Conservation (phyloP, 1,139 yeast species). For the Candida sp. region DNA sequence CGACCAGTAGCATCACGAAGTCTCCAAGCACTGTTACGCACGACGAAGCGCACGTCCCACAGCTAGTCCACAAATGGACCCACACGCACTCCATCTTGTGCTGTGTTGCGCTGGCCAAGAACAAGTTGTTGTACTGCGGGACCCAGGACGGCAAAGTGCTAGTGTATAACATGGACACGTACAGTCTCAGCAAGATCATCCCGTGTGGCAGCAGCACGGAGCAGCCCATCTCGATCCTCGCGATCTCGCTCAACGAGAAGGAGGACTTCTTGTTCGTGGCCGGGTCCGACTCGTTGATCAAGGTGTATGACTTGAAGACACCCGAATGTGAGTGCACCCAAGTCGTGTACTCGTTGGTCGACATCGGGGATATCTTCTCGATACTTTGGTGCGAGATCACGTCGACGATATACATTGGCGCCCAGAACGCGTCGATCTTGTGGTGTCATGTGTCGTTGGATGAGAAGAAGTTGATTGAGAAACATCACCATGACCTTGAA, state of each 20-base stretch:
- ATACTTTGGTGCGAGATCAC: conserved; percentile 67
- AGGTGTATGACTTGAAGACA: conserved; percentile 70
- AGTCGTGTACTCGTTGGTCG: conserved; percentile 81
- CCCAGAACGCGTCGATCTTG: conserved; percentile 89
- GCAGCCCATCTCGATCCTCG: conserved; percentile 76
- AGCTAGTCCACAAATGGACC: conserved; percentile 74
- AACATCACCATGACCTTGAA: conserved; percentile 19
- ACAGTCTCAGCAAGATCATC: conserved; percentile 49
- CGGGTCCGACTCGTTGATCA: conserved; percentile 88
- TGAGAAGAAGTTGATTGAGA: conserved; percentile 2
- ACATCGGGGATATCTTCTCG: conserved; percentile 94
- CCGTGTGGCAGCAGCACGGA: conserved; percentile 41
- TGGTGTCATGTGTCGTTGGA: conserved; percentile 55
- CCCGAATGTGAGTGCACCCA: conserved; percentile 43
- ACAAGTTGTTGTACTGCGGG: conserved; percentile 80
- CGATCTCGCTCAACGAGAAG: conserved; percentile 61
- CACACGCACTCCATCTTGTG: conserved; percentile 79
- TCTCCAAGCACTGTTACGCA: too few species aligned
- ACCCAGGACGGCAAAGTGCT: conserved; percentile 88
- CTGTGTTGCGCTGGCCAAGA: conserved; percentile 65
- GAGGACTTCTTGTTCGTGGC: conserved; percentile 78
- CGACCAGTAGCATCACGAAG: too few species aligned
- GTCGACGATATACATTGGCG: conserved; percentile 78
- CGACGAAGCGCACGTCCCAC: conserved; percentile 17
- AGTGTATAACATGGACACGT: conserved; percentile 71